Conservation (phyloP, 352 stramenopile species). For the Globisporangium spiculum region DNA sequence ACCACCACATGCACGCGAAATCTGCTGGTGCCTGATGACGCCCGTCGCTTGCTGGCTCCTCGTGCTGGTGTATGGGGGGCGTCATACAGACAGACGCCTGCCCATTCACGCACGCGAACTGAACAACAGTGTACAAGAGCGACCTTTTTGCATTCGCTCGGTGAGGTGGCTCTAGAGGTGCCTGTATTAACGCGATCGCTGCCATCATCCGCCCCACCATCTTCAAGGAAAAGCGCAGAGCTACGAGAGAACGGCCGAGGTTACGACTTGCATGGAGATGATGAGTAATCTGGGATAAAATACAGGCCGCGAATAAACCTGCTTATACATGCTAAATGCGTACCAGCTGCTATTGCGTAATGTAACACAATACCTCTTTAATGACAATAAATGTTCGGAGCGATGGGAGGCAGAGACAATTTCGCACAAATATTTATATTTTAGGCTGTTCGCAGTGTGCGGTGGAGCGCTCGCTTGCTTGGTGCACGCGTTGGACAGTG, state of each 20-base stretch:
- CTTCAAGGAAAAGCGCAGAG: neutral
- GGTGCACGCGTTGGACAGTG: neutral
- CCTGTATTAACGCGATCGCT: neutral
- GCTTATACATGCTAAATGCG: neutral
- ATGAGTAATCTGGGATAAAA: neutral
- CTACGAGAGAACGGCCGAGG: neutral
- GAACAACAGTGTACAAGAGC: neutral
- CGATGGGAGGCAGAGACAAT: neutral
- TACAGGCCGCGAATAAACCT: neutral
- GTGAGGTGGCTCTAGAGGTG: neutral
- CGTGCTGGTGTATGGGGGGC: neutral
- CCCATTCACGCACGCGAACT: neutral
- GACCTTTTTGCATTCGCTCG: neutral
- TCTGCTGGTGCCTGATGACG: neutral
- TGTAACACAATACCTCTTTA: neutral
- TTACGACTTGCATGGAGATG: neutral
- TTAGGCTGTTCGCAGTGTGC: neutral
- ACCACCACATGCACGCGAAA: neutral
- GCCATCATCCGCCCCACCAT: neutral
- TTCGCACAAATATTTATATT: neutral
- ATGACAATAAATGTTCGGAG: neutral
- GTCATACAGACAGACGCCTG: neutral
- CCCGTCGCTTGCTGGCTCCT: neutral
- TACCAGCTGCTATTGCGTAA: neutral
- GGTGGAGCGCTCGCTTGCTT: neutral